Percentiles rank a stretch among this genome's conserved stretches.
These are phyloP conservation scores for Vanrija humicola DNA, from an alignment of 1,284 basidiomycete species.

Conservation along the genomic window DNA sequence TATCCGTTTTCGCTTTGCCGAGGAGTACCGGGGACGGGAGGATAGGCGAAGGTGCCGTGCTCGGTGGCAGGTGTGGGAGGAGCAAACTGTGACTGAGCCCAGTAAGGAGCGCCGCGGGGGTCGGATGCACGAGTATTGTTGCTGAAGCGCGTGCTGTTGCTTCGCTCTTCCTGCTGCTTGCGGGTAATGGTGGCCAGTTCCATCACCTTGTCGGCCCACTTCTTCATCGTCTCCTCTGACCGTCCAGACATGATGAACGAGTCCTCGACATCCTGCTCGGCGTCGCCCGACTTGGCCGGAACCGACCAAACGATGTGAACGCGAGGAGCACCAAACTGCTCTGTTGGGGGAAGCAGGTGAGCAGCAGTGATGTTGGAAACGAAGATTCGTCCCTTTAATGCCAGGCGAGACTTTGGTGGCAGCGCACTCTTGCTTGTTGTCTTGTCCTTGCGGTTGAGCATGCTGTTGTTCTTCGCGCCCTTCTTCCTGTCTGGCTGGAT, in stretches of 20 bases:
- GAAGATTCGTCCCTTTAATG: constrained; percentile 96
- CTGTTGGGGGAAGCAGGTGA: constrained; percentile 55
- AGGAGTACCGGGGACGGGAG: too few relatives aligned
- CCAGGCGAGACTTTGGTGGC: constrained; percentile 63
- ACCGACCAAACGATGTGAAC: constrained; percentile 42
- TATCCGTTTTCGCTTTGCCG: background rate
- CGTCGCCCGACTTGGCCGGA: constrained; percentile 46
- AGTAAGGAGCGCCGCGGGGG: constrained; percentile 10
- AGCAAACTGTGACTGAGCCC: constrained; percentile 32
- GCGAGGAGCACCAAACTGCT: constrained; percentile 26
- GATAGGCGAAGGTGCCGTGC: constrained; percentile 21
- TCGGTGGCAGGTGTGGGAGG: constrained; percentile 40
- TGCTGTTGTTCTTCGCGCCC: constrained; percentile 36
- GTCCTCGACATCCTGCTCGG: constrained; percentile 56
- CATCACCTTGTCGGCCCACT: constrained; percentile 87
- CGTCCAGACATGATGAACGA: constrained; percentile 91
- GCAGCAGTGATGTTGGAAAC: constrained; percentile 81
- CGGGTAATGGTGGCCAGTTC: constrained; percentile 65
- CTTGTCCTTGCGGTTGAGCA: constrained; percentile 44
- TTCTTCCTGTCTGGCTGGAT: constrained; percentile 47
- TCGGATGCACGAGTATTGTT: constrained; percentile 8
- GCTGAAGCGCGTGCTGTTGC: constrained; percentile 35
- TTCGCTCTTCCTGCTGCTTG: constrained; percentile 52
- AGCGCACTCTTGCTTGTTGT: constrained; percentile 54
- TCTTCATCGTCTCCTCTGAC: constrained; percentile 84